Conservation (phyloP, 169 alveolate genomes). For the Cryptosporidium meleagridis region DNA sequence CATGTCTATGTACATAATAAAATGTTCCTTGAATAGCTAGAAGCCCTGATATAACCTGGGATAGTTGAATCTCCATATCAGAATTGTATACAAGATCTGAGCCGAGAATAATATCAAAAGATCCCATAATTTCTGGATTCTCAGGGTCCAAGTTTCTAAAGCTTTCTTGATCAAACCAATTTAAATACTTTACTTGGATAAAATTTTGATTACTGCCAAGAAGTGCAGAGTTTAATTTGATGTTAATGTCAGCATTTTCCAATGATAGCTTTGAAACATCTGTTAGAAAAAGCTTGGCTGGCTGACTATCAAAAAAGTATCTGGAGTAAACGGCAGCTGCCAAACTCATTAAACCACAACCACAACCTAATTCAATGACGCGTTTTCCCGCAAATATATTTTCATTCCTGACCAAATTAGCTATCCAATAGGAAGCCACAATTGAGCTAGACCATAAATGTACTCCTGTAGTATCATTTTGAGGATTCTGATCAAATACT, state of each 20-base stretch:
- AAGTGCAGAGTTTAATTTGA: conserved; percentile 14
- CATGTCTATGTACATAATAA: conserved; percentile 55
- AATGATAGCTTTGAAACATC: conserved; percentile 51
- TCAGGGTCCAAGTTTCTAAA: background rate
- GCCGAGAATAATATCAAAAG: conserved; percentile 60
- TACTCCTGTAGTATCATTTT: conserved; percentile 63
- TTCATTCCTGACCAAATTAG: background rate
- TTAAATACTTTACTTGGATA: conserved; percentile 40
- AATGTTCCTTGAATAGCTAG: conserved; percentile 13
- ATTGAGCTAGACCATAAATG: conserved; percentile 74
- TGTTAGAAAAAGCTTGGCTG: conserved; percentile 25
- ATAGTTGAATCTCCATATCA: conserved; percentile 34
- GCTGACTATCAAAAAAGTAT: background rate
- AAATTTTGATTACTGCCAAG: background rate
- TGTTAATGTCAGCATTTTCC: conserved; percentile 29
- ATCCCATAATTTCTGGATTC: background rate
- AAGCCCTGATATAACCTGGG: conserved; percentile 14
- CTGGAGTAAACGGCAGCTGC: conserved; percentile 23
- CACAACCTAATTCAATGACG: conserved; percentile 62
- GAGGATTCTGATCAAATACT: conserved; percentile 50
- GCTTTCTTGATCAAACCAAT: conserved; percentile 43
- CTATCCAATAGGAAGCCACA: conserved; percentile 64
- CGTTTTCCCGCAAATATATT: conserved; percentile 22
- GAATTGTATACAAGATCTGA: conserved; percentile 50
- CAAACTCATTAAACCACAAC: conserved; percentile 70